Evolutionary conservation across 306 rosid genomes (phyloP), one percentile per base, ranked within the genome.

Genomic region (Vigna reflexopilosa): DNA sequence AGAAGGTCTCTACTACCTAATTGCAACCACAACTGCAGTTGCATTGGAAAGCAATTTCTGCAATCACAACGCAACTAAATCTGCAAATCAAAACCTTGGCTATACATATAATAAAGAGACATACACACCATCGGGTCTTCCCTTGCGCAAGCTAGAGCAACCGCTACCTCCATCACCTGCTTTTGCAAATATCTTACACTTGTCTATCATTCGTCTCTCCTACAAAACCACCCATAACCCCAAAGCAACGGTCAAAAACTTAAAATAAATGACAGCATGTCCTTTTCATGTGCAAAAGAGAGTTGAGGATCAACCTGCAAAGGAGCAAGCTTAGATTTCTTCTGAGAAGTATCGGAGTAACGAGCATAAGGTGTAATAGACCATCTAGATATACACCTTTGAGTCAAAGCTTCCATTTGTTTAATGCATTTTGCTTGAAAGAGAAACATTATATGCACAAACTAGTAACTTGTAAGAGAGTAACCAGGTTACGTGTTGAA

Each of bases 91-190:
- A 40, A 67, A 67, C 72, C 34, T 67, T 67, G 12, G 55, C 13
- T 67, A 32, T 6, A 1, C 9, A 30, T 17, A 66, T 61, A 44
- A 66, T 19, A 67, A 52, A 62, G 52, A 85, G 28, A 55, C 77
- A 14, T 24, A 80, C 78, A 56, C 63, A 95, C 97, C 98, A 84
- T 95, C 96, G 30, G 94, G 87, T 80, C 61, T 77, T 44, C 98
- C 98, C 24, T 67, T 91, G 71, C 80, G 97, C 13, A 76, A 55
- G 86, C 99, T 93, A 70, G 79, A 64, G 82, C 98, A 95, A 56
- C 99, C 99, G 85, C 55, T 83, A 62, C 99, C 99, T 13, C 99
- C 99, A 82, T 86, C 91, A 68, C 99, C 98, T 77, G 88, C 97
- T 85, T 86, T 95, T 52, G 98, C 93, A 83, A 83, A 83, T 79